A percentile compares a stretch with the other conserved stretches of the same genome.
phyloP scores from a whole-genome alignment of 148 eudicot species.

The Chenopodium berlandieri region DNA sequence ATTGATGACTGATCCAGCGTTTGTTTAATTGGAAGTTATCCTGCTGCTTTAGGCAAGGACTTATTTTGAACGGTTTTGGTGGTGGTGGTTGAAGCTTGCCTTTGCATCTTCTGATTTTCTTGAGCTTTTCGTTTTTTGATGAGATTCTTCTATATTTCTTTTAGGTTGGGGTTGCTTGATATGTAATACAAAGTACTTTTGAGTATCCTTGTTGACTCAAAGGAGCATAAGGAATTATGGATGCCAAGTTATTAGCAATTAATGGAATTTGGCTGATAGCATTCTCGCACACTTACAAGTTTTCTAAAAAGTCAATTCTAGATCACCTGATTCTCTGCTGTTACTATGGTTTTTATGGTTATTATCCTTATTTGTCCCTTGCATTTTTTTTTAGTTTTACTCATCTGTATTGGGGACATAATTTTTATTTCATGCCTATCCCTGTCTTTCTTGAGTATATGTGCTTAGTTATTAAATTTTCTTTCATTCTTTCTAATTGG shows the following conservation, averaged over 20 bases:
- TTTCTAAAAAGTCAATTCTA: background rate
- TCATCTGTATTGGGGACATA: background rate
- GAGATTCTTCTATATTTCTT: background rate
- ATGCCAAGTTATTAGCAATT: too few species aligned
- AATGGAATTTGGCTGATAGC: background rate
- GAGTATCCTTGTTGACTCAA: too few species aligned
- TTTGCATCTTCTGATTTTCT: background rate
- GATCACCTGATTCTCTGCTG: background rate
- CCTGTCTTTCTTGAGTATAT: background rate
- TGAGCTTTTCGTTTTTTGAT: too few species aligned
- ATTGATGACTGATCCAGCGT: background rate
- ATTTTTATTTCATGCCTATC: background rate
- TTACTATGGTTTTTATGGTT: background rate
- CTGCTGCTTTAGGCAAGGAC: background rate
- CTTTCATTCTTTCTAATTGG: background rate
- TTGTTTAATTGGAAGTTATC: too few species aligned
- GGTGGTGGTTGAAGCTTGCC: background rate
- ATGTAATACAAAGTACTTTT: background rate
- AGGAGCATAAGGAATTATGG: too few species aligned
- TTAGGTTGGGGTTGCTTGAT: background rate
- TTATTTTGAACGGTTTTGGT: background rate
- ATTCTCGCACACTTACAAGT: background rate
- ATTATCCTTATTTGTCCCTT: background rate
- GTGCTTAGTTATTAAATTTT: background rate
- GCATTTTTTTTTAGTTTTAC: background rate